phyloP scores from a whole-genome alignment of 2,329 filamentous ascomycete species.

The Sporothrix luriei region DNA sequence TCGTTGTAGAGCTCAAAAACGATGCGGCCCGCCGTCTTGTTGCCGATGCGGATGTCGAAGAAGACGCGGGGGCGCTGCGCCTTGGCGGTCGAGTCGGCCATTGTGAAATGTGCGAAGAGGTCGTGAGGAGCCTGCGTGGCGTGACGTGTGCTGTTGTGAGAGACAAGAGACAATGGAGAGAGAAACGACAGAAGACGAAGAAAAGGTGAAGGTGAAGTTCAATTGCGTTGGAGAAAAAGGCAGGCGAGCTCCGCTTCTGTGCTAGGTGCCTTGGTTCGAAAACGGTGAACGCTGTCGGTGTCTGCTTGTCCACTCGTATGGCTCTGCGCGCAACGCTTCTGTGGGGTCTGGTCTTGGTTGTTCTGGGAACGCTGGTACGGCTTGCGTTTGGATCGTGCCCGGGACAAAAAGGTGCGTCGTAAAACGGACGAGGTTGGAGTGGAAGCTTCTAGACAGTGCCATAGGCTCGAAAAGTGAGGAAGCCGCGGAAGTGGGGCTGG shows the following conservation, averaged over 20 bases:
- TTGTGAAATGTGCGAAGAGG: slow-evolving; percentile 37
- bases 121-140: not conserved
- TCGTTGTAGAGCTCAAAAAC: slow-evolving; percentile 78
- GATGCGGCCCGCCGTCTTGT: slow-evolving; percentile 72
- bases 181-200: not conserved
- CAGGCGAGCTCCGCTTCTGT: not conserved
- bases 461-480: slow-evolving; percentile 20
- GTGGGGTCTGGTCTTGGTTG: slow-evolving; percentile 10
- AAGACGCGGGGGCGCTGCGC: slow-evolving; percentile 76
- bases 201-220: not conserved
- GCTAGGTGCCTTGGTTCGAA: not conserved
- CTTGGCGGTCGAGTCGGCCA: slow-evolving; percentile 48
- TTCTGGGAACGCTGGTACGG: not conserved
- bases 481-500: slow-evolving; percentile 24
- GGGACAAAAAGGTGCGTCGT: slow-evolving; percentile 5
- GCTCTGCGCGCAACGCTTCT: not conserved
- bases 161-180: not conserved
- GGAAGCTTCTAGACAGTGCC: slow-evolving; percentile 34
- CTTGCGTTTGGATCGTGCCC: slow-evolving; percentile 8
- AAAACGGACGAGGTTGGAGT: not conserved
- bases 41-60: slow-evolving; percentile 87
- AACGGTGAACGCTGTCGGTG: not conserved
- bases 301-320: not conserved
- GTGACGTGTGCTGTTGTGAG: not conserved
- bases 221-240: not conserved